phyloP scores from a whole-genome alignment of 2,329 filamentous ascomycete genomes.

The Tetracladium maxilliforme region DNA sequence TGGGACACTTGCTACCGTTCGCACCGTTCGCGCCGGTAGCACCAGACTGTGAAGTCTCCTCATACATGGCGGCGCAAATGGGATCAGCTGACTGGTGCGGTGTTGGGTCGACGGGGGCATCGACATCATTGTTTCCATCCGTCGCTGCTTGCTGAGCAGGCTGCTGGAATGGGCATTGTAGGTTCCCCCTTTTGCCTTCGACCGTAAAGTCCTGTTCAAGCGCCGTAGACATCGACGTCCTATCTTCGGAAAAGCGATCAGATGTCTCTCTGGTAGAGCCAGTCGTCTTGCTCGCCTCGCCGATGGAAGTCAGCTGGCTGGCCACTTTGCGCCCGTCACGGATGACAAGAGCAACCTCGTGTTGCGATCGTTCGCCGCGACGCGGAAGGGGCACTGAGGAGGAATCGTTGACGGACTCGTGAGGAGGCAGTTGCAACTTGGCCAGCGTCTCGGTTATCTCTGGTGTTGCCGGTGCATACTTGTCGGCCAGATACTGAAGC shows the following conservation, averaged over 20 bases:
- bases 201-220: slow-evolving; percentile 88
- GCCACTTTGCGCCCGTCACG: slow-evolving; percentile 47
- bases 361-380: slow-evolving; percentile 21
- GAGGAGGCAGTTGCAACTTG: slow-evolving; percentile 50
- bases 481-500: slow-evolving; percentile 52
- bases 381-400: slow-evolving; percentile 14
- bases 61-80: slow-evolving; percentile 49
- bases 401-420: slow-evolving; percentile 12
- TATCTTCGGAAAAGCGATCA: slow-evolving; percentile 21
- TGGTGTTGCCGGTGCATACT: slow-evolving; percentile 48
- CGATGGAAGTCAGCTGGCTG: slow-evolving; percentile 32
- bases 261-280: slow-evolving; percentile 17
- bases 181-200: slow-evolving; percentile 61
- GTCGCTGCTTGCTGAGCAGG: slow-evolving; percentile 24
- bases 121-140: slow-evolving; percentile 15
- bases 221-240: slow-evolving; percentile 45
- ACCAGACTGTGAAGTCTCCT: slow-evolving; percentile 30
- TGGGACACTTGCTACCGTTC: slow-evolving; percentile 62
- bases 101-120: slow-evolving; percentile 7
- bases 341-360: slow-evolving; percentile 47
- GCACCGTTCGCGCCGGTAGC: slow-evolving; percentile 25
- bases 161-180: slow-evolving; percentile 68
- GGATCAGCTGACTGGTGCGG: slow-evolving; percentile 39
- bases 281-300: slow-evolving; percentile 35
- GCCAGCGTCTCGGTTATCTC: slow-evolving; percentile 53